Evolutionary conservation across 306 rosid genomes (phyloP).

Genomic region (Rosa lucieae): DNA sequence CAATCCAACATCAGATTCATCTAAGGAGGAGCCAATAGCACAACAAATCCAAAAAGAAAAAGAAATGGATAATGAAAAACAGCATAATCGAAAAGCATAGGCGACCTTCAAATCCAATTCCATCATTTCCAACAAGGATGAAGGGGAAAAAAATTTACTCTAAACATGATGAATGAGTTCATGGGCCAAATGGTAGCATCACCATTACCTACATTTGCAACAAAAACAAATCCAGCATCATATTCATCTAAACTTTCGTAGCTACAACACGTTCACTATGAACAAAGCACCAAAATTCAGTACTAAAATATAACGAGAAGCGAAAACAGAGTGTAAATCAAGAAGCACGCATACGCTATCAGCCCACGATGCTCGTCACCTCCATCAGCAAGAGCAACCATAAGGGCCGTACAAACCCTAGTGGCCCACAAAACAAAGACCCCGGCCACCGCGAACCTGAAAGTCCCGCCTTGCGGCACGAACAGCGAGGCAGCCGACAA

Average conservation of each 20-base stretch:
- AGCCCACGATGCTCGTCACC: conserved; percentile 90
- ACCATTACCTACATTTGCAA: conserved; percentile 3
- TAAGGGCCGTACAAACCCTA: conserved; percentile 72
- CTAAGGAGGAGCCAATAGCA: neutral
- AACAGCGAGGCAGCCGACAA: conserved; percentile 75
- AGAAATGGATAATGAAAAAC: neutral
- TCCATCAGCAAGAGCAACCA: conserved; percentile 81
- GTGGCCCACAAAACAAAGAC: conserved; percentile 88
- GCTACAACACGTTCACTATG: conserved; percentile 16
- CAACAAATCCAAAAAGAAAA: neutral
- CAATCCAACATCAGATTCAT: neutral
- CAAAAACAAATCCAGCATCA: neutral
- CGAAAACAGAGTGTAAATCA: conserved; percentile 93
- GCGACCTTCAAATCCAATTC: neutral
- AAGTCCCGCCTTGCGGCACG: conserved; percentile 58
- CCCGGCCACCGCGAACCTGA: conserved; percentile 55
- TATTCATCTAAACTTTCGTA: conserved; percentile 5
- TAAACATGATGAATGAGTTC: neutral
- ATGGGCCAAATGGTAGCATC: neutral
- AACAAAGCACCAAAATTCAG: conserved; percentile 26
- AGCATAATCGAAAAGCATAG: neutral
- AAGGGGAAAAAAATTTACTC: neutral
- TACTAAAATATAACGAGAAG: conserved; percentile 81
- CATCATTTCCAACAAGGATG: neutral
- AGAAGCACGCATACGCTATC: conserved; percentile 88